Conservation (phyloP, 2,329 filamentous ascomycete genomes). For the Verruconis gallopava region DNA sequence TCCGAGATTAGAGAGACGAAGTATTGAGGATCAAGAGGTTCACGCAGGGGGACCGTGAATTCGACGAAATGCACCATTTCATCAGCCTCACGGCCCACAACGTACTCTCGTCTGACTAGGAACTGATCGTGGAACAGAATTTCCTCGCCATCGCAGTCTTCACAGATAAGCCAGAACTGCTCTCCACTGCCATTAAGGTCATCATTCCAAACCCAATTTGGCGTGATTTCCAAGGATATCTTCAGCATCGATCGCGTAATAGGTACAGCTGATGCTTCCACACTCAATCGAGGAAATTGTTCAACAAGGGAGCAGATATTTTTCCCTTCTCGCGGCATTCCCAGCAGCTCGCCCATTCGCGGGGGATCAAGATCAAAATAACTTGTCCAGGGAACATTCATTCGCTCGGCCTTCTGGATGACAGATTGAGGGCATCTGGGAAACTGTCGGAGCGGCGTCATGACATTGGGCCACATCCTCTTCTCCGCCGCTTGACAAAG, state of each 20-base stretch:
- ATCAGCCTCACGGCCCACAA: constrained; percentile 67
- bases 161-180: constrained; percentile 93
- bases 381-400: constrained; percentile 83
- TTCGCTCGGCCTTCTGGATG: constrained; percentile 81
- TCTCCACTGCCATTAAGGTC: constrained; percentile 76
- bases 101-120: constrained; percentile 74
- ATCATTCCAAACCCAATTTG: constrained; percentile 94
- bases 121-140: constrained; percentile 94
- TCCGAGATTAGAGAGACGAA: constrained; percentile 93
- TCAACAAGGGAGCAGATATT: constrained; percentile 75
- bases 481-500: constrained; percentile 99
- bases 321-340: constrained; percentile 76
- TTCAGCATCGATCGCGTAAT: constrained; percentile 88
- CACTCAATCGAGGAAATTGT: constrained; percentile 85
- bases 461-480: constrained; percentile 92
- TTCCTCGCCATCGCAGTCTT: constrained; percentile 94
- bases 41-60: constrained; percentile 89
- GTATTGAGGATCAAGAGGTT: constrained; percentile 97
- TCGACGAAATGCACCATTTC: constrained; percentile 74
- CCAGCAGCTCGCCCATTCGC: constrained; percentile 86
- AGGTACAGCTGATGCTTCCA: constrained; percentile 88
- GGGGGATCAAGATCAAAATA: constrained; percentile 96
- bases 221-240: constrained; percentile 79
- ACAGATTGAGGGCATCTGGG: constrained; percentile 70
- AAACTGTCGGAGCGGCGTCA: constrained; percentile 91